Evolutionary conservation across 495 filamentous ascomycete species (phyloP).

Genomic region (Lentithecium fluviatile): DNA sequence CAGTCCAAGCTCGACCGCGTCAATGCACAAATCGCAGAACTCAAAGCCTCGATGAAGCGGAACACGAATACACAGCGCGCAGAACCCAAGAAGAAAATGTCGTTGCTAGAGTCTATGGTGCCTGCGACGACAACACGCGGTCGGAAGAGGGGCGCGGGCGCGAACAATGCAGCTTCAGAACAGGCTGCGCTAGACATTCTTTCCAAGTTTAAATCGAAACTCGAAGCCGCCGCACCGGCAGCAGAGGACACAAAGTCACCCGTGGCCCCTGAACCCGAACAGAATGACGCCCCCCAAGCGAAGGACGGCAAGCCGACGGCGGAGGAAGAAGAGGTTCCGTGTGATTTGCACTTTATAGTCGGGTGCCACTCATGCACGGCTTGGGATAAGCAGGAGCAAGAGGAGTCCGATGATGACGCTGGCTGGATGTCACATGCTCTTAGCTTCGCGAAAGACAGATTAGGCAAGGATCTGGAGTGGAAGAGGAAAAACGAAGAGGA

Average conservation of each 20-base stretch:
- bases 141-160: constrained; percentile 68
- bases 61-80: constrained; percentile 60
- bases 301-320: neutral
- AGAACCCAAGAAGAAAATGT: constrained; percentile 60
- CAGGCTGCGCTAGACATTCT: constrained; percentile 63
- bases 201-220: constrained; percentile 73
- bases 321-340: constrained; percentile 34
- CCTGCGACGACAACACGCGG: constrained; percentile 76
- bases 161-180: constrained; percentile 53
- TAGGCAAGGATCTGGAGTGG: constrained; percentile 90
- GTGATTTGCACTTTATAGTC: constrained; percentile 56
- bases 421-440: constrained; percentile 70
- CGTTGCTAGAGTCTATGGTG: constrained; percentile 75
- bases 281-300: constrained; percentile 29
- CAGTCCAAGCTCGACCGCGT: constrained; percentile 69
- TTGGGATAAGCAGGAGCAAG: constrained; percentile 60
- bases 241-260: constrained; percentile 39
- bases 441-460: constrained; percentile 80
- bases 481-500: constrained; percentile 85
- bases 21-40: constrained; percentile 84
- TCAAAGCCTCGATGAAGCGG: constrained; percentile 92
- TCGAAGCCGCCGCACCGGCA: constrained; percentile 52
- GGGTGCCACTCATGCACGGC: constrained; percentile 86
- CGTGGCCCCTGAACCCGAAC: constrained; percentile 24
- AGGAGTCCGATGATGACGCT: constrained; percentile 58